Evolutionary conservation across 2,329 filamentous ascomycete genomes (phyloP).

Genomic region (Talaromyces marneffei): DNA sequence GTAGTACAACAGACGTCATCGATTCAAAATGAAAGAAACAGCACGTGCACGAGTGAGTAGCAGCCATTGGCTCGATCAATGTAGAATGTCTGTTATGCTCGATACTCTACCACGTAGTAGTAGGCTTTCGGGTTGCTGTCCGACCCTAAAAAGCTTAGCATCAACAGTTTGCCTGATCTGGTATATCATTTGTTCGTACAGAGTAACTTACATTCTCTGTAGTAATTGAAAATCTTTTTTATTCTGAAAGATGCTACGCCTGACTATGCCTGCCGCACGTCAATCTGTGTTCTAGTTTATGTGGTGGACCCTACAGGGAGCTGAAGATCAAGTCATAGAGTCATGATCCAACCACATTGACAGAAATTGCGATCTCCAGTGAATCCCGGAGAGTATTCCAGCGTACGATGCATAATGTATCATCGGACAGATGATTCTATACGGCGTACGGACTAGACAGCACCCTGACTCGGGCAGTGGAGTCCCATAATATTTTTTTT

Average conservation of each 20-base stretch:
- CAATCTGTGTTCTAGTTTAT: neutral
- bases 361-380: neutral
- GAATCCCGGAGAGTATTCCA: neutral
- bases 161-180: neutral
- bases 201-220: no score
- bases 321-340: neutral
- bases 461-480: neutral
- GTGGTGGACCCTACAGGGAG: neutral
- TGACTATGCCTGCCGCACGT: neutral
- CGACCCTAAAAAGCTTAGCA: conserved; percentile 13
- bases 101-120: no score
- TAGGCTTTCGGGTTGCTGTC: conserved; percentile 1
- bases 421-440: neutral
- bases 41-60: conserved; percentile 3
- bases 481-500: neutral
- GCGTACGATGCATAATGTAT: neutral
- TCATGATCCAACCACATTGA: neutral
- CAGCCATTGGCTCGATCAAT: neutral
- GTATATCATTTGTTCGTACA: neutral
- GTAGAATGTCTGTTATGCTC: no score
- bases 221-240: neutral
- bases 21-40: neutral
- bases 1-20: neutral
- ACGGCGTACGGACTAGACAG: neutral
- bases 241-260: neutral